Conservation (phyloP, 768 basidiomycete genomes). For the Candolleomyces eurysporus region DNA sequence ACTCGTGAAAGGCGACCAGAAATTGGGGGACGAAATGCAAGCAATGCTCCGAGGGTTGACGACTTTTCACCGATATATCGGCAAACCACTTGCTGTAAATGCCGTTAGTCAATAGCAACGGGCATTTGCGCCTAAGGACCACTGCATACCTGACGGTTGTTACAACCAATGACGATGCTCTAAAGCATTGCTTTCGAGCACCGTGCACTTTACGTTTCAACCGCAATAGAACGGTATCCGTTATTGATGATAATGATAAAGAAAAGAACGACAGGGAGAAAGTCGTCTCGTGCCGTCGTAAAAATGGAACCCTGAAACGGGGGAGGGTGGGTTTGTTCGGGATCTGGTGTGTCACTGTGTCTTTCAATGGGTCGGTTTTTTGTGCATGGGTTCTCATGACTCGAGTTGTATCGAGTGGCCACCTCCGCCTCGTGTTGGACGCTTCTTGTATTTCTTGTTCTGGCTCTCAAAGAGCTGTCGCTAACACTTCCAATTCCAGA, state of each 20-base stretch:
- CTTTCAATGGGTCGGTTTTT: background rate
- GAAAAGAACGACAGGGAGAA: background rate
- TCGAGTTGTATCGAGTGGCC: background rate
- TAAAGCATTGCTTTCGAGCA: background rate
- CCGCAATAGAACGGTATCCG: background rate
- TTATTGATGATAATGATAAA: background rate
- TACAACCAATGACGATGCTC: background rate
- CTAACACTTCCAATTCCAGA: no score
- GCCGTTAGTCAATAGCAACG: background rate
- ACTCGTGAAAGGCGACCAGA: background rate
- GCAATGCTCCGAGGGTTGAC: background rate
- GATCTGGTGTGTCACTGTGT: no score
- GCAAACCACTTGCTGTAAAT: background rate
- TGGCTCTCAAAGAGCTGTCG: no score
- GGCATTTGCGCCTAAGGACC: background rate
- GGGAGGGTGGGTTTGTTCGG: no score
- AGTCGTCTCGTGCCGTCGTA: no score
- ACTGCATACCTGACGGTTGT: background rate
- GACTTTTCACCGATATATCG: background rate
- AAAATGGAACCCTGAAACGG: no score
- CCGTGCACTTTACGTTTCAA: background rate
- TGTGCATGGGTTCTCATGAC: background rate
- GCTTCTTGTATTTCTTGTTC: no score
- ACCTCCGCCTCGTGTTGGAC: background rate
- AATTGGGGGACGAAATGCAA: no score